Evolutionary conservation across 2,329 filamentous ascomycete species (phyloP).

Genomic region (Ploettnerulaceae sp.): DNA sequence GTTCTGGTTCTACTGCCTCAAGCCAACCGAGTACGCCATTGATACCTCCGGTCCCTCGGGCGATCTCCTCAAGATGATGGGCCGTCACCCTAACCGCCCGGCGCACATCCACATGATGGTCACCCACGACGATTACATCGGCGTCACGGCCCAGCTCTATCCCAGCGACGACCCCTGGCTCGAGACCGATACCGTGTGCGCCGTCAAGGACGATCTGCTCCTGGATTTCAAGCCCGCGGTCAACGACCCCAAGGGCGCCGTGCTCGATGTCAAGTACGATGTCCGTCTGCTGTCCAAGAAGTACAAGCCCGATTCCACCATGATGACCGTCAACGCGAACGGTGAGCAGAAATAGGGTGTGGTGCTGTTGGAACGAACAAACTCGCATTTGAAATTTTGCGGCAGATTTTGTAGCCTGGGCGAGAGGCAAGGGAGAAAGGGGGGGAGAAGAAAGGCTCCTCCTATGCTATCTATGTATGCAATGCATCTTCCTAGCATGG

Average conservation of each 20-base stretch:
- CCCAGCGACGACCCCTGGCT: constrained; percentile 62
- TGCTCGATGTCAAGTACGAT: constrained; percentile 13
- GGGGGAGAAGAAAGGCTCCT: too few species aligned
- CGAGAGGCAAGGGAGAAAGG: too few species aligned
- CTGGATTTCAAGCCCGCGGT: constrained; percentile 37
- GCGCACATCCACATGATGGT: constrained; percentile 56
- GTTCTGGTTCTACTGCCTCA: constrained; percentile 47
- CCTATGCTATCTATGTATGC: too few species aligned
- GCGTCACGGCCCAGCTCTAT: constrained; percentile 73
- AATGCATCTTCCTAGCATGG: too few species aligned
- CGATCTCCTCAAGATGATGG: constrained; percentile 47
- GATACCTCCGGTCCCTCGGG: constrained; percentile 49
- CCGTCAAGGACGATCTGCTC: constrained; percentile 47
- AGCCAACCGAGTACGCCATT: constrained; percentile 39
- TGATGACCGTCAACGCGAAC: constrained; percentile 24
- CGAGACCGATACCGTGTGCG: constrained; percentile 47
- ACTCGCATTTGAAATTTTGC: too few species aligned
- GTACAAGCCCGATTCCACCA: constrained; percentile 32
- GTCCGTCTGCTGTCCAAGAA: constrained; percentile 12
- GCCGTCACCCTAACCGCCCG: constrained; percentile 52
- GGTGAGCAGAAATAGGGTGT: constrained; percentile 13
- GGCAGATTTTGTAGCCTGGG: too few species aligned
- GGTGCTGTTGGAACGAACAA: too few species aligned
- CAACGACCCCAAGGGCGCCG: constrained; percentile 7
- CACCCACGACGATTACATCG: constrained; percentile 54